Base-by-base conservation (phyloP, 1,284 basidiomycete species). In the Phellinidium pouzarii region DNA sequence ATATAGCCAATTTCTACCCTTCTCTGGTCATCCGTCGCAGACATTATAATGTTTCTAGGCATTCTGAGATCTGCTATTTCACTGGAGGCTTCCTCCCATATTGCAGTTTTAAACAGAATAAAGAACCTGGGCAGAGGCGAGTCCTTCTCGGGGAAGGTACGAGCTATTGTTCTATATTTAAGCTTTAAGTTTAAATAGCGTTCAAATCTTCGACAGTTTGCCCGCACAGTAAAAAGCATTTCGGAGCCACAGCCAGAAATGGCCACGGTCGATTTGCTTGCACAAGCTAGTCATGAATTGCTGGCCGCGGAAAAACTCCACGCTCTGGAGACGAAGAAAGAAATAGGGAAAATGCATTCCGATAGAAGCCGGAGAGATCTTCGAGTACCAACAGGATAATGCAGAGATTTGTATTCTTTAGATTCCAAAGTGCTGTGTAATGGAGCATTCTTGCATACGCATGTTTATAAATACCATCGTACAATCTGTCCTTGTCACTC, bases 241-340 rank as follows among this genome's bases (percentile, higher is more conserved):
- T 68, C 71, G 14, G 80, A 82, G 52, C 67, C 75, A 38, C 73
- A 74, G 7, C 61, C 69, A 1, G 74, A 78, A 12, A 63, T 73
- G 2, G 59, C 71, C 2, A 58, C 72, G 20, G 75, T 74, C 2
- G 62, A 61, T 26, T 64, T 82, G 54, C 65, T 81, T 2, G 71
- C 72, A 40, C 80, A 84, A 58, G 69, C 71, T n/a, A 69, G 67
- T 17, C 79, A 78, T 50, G 82, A 84, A 57, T 69, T 83, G 3
- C 64, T 77, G 11, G 80, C 80, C 2, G 76, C 79, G 38, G 82
- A 85, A 62, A 84, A 82, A 62, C 62, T 84, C 50, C 73, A 78
- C 47, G 68, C 73, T 4, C 64, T 75, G 54, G 71, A 81, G 62
- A 62, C 58, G 68, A 52, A 71, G 75, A 45, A 64, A 63, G 40